These are phyloP conservation scores for Shiraia sp. DNA, from an alignment of 2,329 filamentous ascomycete genomes.

Conservation along the genomic window DNA sequence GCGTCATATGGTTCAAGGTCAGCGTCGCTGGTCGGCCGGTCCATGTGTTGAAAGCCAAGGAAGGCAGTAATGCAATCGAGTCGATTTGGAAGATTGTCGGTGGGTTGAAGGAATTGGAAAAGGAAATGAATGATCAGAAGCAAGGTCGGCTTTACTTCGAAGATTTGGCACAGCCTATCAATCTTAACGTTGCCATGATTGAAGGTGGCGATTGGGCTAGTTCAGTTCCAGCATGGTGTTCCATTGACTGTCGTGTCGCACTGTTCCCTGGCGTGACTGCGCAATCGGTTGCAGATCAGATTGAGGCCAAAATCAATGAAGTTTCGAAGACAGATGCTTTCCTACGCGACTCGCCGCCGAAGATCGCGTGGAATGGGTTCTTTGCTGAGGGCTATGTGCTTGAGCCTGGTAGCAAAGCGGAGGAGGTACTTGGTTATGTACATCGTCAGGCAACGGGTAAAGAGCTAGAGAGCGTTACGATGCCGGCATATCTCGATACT, in stretches of 20 bases:
- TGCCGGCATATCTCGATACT: constrained; percentile 21
- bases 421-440: constrained; percentile 13
- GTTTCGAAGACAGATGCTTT: constrained; percentile 13
- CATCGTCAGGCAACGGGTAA: constrained; percentile 18
- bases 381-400: constrained; percentile 25
- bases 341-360: constrained; percentile 18
- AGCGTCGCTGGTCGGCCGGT: constrained; percentile 21
- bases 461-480: constrained; percentile 14
- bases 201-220: constrained; percentile 26
- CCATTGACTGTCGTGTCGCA: constrained; percentile 24
- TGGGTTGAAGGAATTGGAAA: constrained; percentile 19
- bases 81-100: constrained; percentile 18
- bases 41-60: constrained; percentile 19
- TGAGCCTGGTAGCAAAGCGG: constrained; percentile 18
- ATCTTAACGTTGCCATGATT: constrained; percentile 25
- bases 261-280: constrained; percentile 22
- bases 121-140: constrained; percentile 21
- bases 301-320: constrained; percentile 13
- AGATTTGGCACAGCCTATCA: constrained; percentile 16
- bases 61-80: constrained; percentile 22
- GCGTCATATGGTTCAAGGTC: constrained; percentile 26
- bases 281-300: constrained; percentile 18
- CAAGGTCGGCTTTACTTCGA: constrained; percentile 18
- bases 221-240: constrained; percentile 25
- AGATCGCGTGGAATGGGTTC: constrained; percentile 24